A percentile compares a stretch with the other conserved stretches of the same genome.
These are phyloP conservation scores for Sporothrix dimorphospora DNA, from an alignment of 2,329 filamentous ascomycete genomes.

Conservation along the genomic window DNA sequence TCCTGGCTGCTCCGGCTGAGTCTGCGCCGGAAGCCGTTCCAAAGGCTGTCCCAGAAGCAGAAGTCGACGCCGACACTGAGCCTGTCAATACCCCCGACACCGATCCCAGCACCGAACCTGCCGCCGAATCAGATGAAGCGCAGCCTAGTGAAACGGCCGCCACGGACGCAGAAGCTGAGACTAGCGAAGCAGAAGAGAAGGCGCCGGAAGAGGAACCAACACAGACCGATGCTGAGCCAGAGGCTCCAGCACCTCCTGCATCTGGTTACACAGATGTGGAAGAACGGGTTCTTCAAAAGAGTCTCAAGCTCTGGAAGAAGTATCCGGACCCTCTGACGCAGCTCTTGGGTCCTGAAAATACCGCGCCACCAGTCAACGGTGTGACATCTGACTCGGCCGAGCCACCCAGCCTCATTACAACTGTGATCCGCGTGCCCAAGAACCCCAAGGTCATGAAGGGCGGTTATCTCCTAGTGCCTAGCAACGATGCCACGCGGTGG, in stretches of 20 bases:
- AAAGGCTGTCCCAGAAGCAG: not conserved
- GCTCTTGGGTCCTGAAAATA: constrained; percentile 64
- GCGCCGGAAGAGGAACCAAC: constrained; percentile 32
- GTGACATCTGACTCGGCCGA: constrained; percentile 49
- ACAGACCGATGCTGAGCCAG: constrained; percentile 36
- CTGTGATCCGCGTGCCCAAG: constrained; percentile 76
- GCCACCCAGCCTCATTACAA: constrained; percentile 71
- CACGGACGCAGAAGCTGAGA: not conserved
- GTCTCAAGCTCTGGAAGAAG: constrained; percentile 66
- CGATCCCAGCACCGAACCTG: not conserved
- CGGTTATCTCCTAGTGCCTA: constrained; percentile 84
- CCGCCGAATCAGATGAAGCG: not conserved
- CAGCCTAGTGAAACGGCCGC: not conserved
- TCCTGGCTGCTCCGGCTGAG: constrained; percentile 32
- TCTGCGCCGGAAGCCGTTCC: not conserved
- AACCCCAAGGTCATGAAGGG: constrained; percentile 81
- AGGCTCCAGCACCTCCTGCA: constrained; percentile 32
- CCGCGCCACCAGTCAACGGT: constrained; percentile 70
- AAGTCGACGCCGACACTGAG: not conserved
- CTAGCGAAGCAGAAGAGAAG: constrained; percentile 32
- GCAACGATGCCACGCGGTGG: constrained; percentile 81
- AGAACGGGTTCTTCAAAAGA: constrained; percentile 54
- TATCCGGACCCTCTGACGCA: constrained; percentile 60
- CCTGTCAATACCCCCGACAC: not conserved
- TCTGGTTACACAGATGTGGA: constrained; percentile 54